A percentile compares a stretch with the other conserved stretches of the same genome.
phyloP scores from a whole-genome alignment of 345 rosid genomes.

The Balakata baccata region DNA sequence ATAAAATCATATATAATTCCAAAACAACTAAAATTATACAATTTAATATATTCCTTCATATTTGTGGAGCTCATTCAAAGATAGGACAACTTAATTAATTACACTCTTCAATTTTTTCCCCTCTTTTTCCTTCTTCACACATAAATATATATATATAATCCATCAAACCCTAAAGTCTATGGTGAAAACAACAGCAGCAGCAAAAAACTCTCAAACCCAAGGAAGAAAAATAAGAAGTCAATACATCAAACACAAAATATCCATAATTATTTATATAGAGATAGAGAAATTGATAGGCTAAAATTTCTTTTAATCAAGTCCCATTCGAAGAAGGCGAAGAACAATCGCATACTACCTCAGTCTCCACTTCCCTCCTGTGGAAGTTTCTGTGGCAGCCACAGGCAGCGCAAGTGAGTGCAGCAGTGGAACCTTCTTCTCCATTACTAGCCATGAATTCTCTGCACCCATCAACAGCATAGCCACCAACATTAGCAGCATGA shows the following conservation, averaged over 20 bases:
- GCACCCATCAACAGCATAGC: conserved; percentile 76
- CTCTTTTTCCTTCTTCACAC: background rate
- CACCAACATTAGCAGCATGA: conserved; percentile 67
- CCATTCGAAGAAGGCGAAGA: conserved; percentile 47
- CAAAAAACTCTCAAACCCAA: conserved; percentile 4
- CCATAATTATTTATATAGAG: background rate
- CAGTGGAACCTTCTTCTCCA: conserved; percentile 34
- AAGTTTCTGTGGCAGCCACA: conserved; percentile 38
- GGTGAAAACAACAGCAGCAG: background rate
- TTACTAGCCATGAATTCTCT: conserved; percentile 77
- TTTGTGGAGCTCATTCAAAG: too few relatives aligned
- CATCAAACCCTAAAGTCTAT: conserved; percentile 11
- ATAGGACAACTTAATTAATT: too few relatives aligned
- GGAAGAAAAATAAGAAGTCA: conserved; percentile 1
- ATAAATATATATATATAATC: too few relatives aligned
- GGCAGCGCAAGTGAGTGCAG: conserved; percentile 36
- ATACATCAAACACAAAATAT: conserved; percentile 6
- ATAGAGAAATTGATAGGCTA: background rate
- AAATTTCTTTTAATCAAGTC: background rate
- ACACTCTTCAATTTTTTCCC: too few relatives aligned
- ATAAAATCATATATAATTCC: too few relatives aligned
- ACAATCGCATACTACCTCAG: conserved; percentile 59
- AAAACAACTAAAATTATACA: too few relatives aligned
- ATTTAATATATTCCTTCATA: too few relatives aligned
- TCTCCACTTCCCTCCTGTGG: conserved; percentile 43